Evolutionary conservation across 108 stramenopile genomes (phyloP).

Genomic region (Cyclotella choctawhatcheeana): DNA sequence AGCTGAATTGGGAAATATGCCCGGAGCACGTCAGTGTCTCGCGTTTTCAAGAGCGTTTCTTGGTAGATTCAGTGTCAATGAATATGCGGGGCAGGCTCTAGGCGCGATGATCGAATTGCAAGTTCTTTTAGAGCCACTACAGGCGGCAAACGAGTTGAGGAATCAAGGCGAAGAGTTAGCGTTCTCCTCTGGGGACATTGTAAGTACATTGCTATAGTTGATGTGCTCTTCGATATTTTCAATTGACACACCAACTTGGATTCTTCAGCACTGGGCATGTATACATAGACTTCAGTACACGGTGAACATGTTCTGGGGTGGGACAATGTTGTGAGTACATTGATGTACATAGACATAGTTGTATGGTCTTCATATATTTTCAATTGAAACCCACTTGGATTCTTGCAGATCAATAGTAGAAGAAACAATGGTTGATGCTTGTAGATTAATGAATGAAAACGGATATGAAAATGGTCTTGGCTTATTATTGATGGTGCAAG

Average conservation of each 20-base stretch:
- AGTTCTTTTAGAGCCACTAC: constrained; percentile 13
- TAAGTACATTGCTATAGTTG: too few species aligned
- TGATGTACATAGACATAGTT: constrained; percentile 10
- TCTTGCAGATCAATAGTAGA: too few species aligned
- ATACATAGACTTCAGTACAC: background rate
- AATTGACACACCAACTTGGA: too few species aligned
- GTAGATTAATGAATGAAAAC: too few species aligned
- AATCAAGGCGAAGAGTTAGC: constrained; percentile 13
- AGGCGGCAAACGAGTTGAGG: constrained; percentile 2
- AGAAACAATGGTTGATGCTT: too few species aligned
- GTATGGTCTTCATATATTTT: too few species aligned
- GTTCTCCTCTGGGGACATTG: constrained; percentile 21
- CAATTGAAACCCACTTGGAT: too few species aligned
- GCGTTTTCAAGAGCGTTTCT: constrained; percentile 4
- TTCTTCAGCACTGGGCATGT: constrained; percentile 17
- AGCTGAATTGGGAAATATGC: background rate
- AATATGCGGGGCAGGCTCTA: constrained; percentile 15
- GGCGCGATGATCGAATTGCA: background rate
- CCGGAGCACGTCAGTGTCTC: constrained; percentile 3
- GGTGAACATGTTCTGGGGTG: constrained; percentile 1
- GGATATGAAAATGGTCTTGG: too few species aligned
- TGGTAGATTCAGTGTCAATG: constrained; percentile 3
- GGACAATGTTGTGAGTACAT: background rate
- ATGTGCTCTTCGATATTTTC: too few species aligned
- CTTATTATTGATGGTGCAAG: too few species aligned